Base-by-base conservation (phyloP, 148 eudicot genomes). In the Camellia sinensis region DNA sequence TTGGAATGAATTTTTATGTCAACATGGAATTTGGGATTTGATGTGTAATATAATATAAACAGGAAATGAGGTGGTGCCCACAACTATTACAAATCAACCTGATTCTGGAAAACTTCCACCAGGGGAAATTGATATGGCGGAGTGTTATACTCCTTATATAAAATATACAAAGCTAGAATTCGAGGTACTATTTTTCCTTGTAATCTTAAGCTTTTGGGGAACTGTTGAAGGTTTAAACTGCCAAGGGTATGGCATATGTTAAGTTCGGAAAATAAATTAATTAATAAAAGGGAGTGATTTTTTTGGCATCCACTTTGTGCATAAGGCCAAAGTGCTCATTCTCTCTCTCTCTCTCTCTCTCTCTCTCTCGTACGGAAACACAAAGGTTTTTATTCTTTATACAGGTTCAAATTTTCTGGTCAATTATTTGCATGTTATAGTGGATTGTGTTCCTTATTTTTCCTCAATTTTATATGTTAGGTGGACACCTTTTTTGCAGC, bases 401-500 rank as follows among this genome's bases (percentile, higher is more conserved):
- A 29, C 41, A 53, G 6, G 75, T 73, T 73, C 8, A 13, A 73
- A 21, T 3, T 53, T 53, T 73, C 61, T 5, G 12, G 61, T 73
- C 44, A 37, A 17, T 74, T 59, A 17, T 40, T 14, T 52, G 37
- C 12, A 29, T 66, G 70, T 9, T n/a, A 59, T 70, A 19, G 56
- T 80, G 5, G 52, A 48, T 48, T 4, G 17, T 46, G 62, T 70
- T 53, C 18, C 74, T 50, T 77, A 7, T 61, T 53, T 60, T 78
- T 63, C 56, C 48, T 74, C n/a, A 18, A 54, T 69, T 80, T 77
- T 63, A 18, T 81, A 10, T 76, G 77, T 75, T 88, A 96, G 99
- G 97, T 96, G 75, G 98, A 96, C 82, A 96, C 99, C 71, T 96
- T 93, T 69, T 96, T 89, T 88, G 98, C 99, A 41, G 98, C 85